A percentile compares a stretch with the other conserved stretches of the same genome.
These are phyloP conservation scores for Gilbertella persicaria DNA, from an alignment of 371 early-diverging fungal species.

Conservation along the genomic window DNA sequence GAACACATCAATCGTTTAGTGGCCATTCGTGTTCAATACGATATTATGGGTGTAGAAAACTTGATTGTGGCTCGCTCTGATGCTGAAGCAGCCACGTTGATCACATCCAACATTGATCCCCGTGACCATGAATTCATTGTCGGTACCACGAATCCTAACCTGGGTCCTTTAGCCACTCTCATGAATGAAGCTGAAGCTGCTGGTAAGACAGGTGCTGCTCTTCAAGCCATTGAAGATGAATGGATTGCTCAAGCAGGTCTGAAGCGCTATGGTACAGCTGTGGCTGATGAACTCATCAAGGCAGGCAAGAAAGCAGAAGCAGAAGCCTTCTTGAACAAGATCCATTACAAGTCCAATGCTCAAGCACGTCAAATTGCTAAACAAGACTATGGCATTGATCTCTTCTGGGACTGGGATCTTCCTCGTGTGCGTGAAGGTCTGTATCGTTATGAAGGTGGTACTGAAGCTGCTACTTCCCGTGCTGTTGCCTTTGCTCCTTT, in stretches of 20 bases:
- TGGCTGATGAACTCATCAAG: slow-evolving; percentile 75
- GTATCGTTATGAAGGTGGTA: slow-evolving; percentile 95
- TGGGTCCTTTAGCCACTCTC: slow-evolving; percentile 71
- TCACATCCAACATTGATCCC: slow-evolving; percentile 93
- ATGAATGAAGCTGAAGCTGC: slow-evolving; percentile 80
- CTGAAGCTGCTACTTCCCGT: slow-evolving; percentile 86
- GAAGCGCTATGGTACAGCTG: slow-evolving; percentile 83
- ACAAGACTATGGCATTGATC: slow-evolving; percentile 71
- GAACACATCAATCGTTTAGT: slow-evolving; percentile 98
- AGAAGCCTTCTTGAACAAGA: slow-evolving; percentile 59
- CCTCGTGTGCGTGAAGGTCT: slow-evolving; percentile 95
- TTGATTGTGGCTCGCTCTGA: slow-evolving; percentile 94
- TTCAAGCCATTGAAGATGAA: slow-evolving; percentile 84
- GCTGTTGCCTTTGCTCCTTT: slow-evolving; percentile 91
- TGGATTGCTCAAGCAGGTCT: slow-evolving; percentile 88
- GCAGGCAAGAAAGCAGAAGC: slow-evolving; percentile 52
- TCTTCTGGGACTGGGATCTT: slow-evolving; percentile 93
- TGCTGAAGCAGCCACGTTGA: slow-evolving; percentile 95
- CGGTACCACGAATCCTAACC: slow-evolving; percentile 82
- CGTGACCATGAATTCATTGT: slow-evolving; percentile 97
- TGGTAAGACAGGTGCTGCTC: slow-evolving; percentile 75
- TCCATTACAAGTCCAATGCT: slow-evolving; percentile 70
- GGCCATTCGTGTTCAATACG: slow-evolving; percentile 94
- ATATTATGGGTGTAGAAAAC: slow-evolving; percentile 97
- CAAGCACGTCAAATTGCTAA: slow-evolving; percentile 85